These are phyloP conservation scores for Quercus suber DNA, from an alignment of 306 rosid genomes.

Conservation along the genomic window DNA sequence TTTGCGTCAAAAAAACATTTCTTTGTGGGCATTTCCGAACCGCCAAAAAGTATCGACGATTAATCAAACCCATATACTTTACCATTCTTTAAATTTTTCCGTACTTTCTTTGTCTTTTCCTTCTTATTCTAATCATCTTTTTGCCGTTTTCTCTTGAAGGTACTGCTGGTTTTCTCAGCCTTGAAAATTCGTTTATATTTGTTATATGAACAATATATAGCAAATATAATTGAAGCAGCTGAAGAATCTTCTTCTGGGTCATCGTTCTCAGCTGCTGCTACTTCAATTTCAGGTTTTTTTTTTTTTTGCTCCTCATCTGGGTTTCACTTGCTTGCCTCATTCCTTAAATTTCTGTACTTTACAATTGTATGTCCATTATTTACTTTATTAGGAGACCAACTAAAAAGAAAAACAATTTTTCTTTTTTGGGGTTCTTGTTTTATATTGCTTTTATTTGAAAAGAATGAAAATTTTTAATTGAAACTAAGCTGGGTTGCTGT, in stretches of 20 bases:
- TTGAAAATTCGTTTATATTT: not conserved
- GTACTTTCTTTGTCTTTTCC: not conserved
- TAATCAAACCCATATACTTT: too few species aligned
- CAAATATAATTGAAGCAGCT: not conserved
- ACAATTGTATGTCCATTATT: not conserved
- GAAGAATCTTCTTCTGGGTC: conserved; percentile 19
- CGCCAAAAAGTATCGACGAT: not conserved
- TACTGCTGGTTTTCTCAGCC: conserved; percentile 21
- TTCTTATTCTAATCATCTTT: not conserved
- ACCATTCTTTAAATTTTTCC: not conserved
- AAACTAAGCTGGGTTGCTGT: not conserved
- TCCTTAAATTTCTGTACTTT: not conserved
- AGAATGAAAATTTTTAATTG: not conserved
- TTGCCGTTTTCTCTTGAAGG: not conserved
- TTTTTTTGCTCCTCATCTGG: conserved; percentile 9
- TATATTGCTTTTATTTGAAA: not conserved
- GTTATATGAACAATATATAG: not conserved
- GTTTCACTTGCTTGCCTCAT: not conserved
- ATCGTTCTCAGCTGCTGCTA: conserved; percentile 22
- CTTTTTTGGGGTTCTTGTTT: not conserved
- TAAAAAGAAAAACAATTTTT: not conserved
- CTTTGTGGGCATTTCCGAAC: not conserved
- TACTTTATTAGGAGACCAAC: not conserved
- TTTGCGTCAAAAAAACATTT: too few species aligned
- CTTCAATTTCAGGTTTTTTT: conserved; percentile 28